Evolutionary conservation across 2,329 filamentous ascomycete species (phyloP).

Genomic region (Dissoconium aciculare): DNA sequence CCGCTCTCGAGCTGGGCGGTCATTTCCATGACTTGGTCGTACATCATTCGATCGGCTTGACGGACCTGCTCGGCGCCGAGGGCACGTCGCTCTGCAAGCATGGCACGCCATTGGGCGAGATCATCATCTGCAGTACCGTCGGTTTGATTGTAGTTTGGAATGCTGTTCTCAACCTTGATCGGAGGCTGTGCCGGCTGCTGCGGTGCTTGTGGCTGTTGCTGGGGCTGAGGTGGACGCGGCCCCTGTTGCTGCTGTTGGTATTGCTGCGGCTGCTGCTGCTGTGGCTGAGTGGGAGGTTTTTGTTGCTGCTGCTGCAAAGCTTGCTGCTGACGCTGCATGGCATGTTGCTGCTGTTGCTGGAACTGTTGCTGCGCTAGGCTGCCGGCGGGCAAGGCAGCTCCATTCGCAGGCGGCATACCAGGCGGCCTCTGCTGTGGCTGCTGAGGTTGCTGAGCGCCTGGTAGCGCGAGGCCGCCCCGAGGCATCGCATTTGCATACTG

Average conservation of each 20-base stretch:
- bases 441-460: conserved; percentile 18
- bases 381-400: conserved; percentile 23
- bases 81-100: conserved; percentile 44
- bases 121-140: conserved; percentile 56
- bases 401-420: conserved; percentile 25
- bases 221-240: conserved; percentile 23
- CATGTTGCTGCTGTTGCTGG: conserved; percentile 27
- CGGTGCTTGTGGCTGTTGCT: conserved; percentile 21
- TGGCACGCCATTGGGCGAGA: conserved; percentile 40
- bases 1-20: conserved; percentile 60
- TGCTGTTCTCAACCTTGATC: conserved; percentile 24
- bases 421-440: conserved; percentile 16
- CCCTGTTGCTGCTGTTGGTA: conserved; percentile 17
- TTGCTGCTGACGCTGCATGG: conserved; percentile 20
- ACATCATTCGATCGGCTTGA: conserved; percentile 54
- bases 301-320: conserved; percentile 27
- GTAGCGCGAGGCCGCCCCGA: conserved; percentile 23
- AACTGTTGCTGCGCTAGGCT: conserved; percentile 18
- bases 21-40: conserved; percentile 49
- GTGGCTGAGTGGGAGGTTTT: conserved; percentile 22
- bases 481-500: conserved; percentile 49
- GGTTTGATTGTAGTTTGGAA: conserved; percentile 45
- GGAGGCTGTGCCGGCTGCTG: conserved; percentile 23
- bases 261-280: conserved; percentile 23
- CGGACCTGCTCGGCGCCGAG: conserved; percentile 37